phyloP scores from a whole-genome alignment of 805 yeast species.

The Kodamaea kakaduensis region DNA sequence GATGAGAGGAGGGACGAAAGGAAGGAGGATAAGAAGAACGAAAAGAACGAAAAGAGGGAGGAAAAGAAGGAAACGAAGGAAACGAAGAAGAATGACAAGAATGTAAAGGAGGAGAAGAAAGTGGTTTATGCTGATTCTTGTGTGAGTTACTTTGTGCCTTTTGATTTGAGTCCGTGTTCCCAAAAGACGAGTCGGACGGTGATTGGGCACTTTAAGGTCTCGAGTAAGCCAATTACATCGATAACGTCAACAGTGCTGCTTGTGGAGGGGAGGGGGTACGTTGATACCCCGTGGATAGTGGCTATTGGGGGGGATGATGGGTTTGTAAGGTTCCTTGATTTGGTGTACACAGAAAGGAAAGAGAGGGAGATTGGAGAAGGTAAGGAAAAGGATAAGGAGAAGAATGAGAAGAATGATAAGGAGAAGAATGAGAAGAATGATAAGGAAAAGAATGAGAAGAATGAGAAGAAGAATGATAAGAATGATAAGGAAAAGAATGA shows the following conservation, averaged over 20 bases:
- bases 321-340: conserved; percentile 52
- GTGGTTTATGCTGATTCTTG: conserved; percentile 25
- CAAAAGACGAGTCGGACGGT: conserved; percentile 7
- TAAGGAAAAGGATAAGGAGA: conserved; percentile 15
- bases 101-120: conserved; percentile 13
- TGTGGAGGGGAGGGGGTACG: conserved; percentile 13
- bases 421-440: conserved; percentile 8
- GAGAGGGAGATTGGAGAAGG: conserved; percentile 12
- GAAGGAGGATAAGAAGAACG: background rate
- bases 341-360: conserved; percentile 28
- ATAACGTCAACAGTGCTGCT: conserved; percentile 23
- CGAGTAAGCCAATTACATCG: conserved; percentile 54
- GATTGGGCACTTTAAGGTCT: conserved; percentile 60
- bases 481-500: conserved; percentile 8
- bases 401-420: conserved; percentile 5
- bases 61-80: too few species aligned
- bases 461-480: conserved; percentile 5
- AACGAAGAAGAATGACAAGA: conserved; percentile 5
- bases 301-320: conserved; percentile 67
- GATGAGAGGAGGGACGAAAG: conserved; percentile 1
- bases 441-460: conserved; percentile 18
- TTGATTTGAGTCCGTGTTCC: conserved; percentile 30
- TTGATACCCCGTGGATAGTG: conserved; percentile 20
- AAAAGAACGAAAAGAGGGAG: background rate
- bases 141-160: conserved; percentile 34